Evolutionary conservation across 164 flowering plant species (phyloP), one percentile per base, ranked within the genome.

Genomic region (Tinospora cordifolia): DNA sequence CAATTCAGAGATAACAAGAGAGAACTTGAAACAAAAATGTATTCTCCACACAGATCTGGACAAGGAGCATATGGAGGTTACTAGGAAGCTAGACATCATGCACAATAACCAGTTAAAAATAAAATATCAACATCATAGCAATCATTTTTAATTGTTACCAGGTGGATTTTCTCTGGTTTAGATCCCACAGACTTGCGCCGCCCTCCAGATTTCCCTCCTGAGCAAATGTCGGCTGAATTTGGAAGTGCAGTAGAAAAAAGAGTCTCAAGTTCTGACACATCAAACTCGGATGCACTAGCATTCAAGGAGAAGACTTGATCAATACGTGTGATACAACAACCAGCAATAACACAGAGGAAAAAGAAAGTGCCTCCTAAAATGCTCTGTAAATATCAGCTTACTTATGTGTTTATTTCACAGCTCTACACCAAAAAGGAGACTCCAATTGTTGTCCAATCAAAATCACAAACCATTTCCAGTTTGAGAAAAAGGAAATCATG

Each of bases 221-320:
- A 72, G 57, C 74, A 72, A 40, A 74, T 70, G 66, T 85, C 93
- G 78, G 74, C 81, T 54, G 87, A 78, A 68, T 86, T 88, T 44
- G 93, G 87, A 44, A 87, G 90, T 36, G 81, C 81, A 57, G 91
- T 84, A 78, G 98, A 88, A 84, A 94, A 94, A 76, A 92, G 92
- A 21, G 70, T 85, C 88, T 89, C 99, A 62, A 94, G 76, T 82
- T 94, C 99, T 79, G 92, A 87, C 36, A 94, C 89, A 75, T 94
- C 98, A 85, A 94, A 87, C 74, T 92, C 99, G 71, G 92, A 83
- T 49, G 88, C 87, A 71, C 99, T 94, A 79, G 66, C 66, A 77
- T 51, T 75, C 62, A 71, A 76, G 60, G 65, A 11, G 34, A 57
- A 67, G 75, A 75, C 75, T 62, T 58, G 39, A 72, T 54, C 46